Evolutionary conservation across 768 basidiomycete species (phyloP).

Genomic region (Tricholoma hemisulphureum): DNA sequence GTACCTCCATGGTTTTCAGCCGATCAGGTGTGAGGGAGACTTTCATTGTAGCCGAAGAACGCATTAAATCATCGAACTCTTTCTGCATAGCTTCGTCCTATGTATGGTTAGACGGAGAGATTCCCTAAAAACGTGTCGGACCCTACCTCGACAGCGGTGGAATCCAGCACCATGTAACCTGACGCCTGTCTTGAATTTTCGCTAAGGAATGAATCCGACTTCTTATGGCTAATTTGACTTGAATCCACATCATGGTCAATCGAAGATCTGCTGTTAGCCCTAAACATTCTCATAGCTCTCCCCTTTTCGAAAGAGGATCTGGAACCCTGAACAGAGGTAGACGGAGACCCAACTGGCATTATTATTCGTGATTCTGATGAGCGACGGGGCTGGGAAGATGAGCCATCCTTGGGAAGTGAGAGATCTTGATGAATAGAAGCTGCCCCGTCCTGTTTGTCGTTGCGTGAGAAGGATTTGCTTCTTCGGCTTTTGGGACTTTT

Average conservation of each 20-base stretch:
- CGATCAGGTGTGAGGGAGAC: conserved; percentile 94
- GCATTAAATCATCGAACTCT: conserved; percentile 93
- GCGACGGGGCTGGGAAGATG: conserved; percentile 33
- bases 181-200: conserved; percentile 42
- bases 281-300: conserved; percentile 60
- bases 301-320: conserved; percentile 67
- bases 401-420: conserved; percentile 33
- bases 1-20: conserved; percentile 89
- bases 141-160: conserved; percentile 37
- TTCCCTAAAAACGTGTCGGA: conserved; percentile 6
- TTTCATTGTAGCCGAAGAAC: conserved; percentile 88
- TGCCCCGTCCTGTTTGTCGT: conserved; percentile 48
- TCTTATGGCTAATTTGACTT: conserved; percentile 49
- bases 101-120: conserved; percentile 6
- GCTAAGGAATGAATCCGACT: conserved; percentile 53
- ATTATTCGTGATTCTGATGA: conserved; percentile 39
- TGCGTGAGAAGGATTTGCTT: conserved; percentile 67
- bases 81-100: conserved; percentile 61
- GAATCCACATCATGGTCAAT: conserved; percentile 38
- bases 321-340: conserved; percentile 30
- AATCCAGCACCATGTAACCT: conserved; percentile 16
- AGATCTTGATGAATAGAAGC: conserved; percentile 47
- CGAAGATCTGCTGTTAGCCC: conserved; percentile 35
- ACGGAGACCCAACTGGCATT: conserved; percentile 18
- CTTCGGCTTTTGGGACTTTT: conserved; percentile 56